Evolutionary conservation across 768 basidiomycete species (phyloP).

Genomic region (Melanogaster broomeanus): DNA sequence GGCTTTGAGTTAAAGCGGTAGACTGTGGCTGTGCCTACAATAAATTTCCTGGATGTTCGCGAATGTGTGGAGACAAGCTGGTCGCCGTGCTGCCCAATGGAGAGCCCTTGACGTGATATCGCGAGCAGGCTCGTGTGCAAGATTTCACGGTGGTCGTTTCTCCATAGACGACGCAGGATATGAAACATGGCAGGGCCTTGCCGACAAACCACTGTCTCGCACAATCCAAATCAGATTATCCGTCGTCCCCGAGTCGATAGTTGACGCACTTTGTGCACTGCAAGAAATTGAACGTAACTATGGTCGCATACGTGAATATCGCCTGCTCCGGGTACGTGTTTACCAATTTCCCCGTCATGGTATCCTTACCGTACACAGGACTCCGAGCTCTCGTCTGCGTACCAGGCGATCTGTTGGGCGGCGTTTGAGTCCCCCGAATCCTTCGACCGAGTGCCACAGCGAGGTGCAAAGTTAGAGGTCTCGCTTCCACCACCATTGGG

Average conservation of each 20-base stretch:
- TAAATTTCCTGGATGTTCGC: conserved; percentile 17
- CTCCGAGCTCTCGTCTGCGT: conserved; percentile 43
- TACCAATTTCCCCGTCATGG: neutral
- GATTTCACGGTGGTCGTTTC: conserved; percentile 12
- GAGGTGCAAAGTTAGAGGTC: conserved; percentile 34
- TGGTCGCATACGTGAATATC: conserved; percentile 48
- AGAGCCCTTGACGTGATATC: neutral
- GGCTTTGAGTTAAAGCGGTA: neutral
- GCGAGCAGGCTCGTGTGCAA: neutral
- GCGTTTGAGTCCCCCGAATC: conserved; percentile 49
- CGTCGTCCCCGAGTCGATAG: conserved; percentile 43
- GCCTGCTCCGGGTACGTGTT: conserved; percentile 41
- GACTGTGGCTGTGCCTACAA: conserved; percentile 16
- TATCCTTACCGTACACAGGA: conserved; percentile 39
- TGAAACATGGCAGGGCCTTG: conserved; percentile 13
- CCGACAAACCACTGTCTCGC: conserved; percentile 10
- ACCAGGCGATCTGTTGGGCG: conserved; percentile 44
- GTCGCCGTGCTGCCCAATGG: conserved; percentile 5
- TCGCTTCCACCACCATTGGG: conserved; percentile 23
- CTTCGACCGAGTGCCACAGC: conserved; percentile 34
- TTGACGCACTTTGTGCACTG: conserved; percentile 52
- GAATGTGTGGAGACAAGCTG: conserved; percentile 7
- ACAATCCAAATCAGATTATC: conserved; percentile 44
- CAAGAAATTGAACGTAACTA: conserved; percentile 57
- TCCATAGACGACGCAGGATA: conserved; percentile 26